phyloP scores from a whole-genome alignment of 1,284 basidiomycete species.

The Mycosarcoma mackinlayi region DNA sequence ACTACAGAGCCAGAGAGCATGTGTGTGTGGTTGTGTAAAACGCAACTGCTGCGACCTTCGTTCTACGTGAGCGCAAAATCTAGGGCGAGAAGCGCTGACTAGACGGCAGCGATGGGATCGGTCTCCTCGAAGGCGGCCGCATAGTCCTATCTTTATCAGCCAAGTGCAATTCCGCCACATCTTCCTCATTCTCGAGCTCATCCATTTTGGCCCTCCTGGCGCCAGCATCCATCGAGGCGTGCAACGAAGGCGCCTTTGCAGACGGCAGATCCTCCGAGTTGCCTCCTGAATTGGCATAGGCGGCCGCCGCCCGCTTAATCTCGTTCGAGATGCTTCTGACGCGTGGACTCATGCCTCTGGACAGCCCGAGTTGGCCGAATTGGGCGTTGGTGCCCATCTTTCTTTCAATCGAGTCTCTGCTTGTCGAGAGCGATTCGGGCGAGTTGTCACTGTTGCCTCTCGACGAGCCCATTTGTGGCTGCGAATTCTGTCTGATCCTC shows the following conservation, averaged over 20 bases:
- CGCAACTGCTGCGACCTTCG: too few species aligned
- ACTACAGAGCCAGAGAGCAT: too few species aligned
- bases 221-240: slow-evolving; percentile 23
- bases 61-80: not conserved
- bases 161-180: not conserved
- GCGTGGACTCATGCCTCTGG: slow-evolving; percentile 24
- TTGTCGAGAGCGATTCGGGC: slow-evolving; percentile 6
- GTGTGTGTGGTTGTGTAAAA: too few species aligned
- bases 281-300: slow-evolving; percentile 8
- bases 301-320: slow-evolving; percentile 32
- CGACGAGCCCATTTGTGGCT: slow-evolving; percentile 24
- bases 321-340: slow-evolving; percentile 39
- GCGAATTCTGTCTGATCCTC: slow-evolving; percentile 35
- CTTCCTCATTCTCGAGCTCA: slow-evolving; percentile 10
- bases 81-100: slow-evolving; percentile 30
- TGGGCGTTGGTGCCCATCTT: slow-evolving; percentile 1
- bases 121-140: slow-evolving; percentile 38
- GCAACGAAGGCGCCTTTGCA: slow-evolving; percentile 13
- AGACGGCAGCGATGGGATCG: slow-evolving; percentile 37
- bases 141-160: slow-evolving; percentile 35
- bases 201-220: slow-evolving; percentile 9
- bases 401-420: slow-evolving; percentile 13
- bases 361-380: slow-evolving; percentile 6
- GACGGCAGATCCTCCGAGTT: slow-evolving; percentile 1
- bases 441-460: not conserved